Percentiles rank a stretch among this genome's conserved stretches.
Evolutionary conservation across 768 basidiomycete species (phyloP).

Genomic region (Pleurotus djamor): DNA sequence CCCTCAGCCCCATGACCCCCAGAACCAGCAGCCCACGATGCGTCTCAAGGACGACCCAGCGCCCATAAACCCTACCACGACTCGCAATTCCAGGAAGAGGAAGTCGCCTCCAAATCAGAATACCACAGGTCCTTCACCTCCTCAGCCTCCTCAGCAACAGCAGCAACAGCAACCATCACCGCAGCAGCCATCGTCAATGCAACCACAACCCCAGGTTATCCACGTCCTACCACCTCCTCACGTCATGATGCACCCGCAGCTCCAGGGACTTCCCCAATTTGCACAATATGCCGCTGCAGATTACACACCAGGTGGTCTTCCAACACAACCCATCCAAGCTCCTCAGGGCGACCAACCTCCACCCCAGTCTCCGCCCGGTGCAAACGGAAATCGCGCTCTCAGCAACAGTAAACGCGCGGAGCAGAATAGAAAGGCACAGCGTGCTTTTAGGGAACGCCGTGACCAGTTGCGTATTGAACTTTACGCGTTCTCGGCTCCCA

Average conservation of each 20-base stretch:
- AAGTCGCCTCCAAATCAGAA: slow-evolving; percentile 54
- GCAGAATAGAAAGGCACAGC: slow-evolving; percentile 92
- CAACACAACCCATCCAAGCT: slow-evolving; percentile 26
- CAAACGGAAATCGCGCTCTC: slow-evolving; percentile 49
- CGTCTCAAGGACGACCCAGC: slow-evolving; percentile 63
- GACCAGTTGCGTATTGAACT: slow-evolving; percentile 65
- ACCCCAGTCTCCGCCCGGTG: slow-evolving; percentile 24
- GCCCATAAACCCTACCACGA: slow-evolving; percentile 39
- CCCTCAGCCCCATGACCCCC: slow-evolving; percentile 18
- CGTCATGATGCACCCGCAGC: slow-evolving; percentile 44
- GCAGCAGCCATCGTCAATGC: slow-evolving; percentile 24
- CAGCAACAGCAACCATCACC: slow-evolving; percentile 28
- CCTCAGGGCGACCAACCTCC: slow-evolving; percentile 19
- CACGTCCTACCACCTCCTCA: slow-evolving; percentile 56
- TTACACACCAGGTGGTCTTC: slow-evolving; percentile 54
- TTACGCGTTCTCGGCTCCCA: slow-evolving; percentile 10
- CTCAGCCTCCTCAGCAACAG: slow-evolving; percentile 26
- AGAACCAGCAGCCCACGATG: slow-evolving; percentile 34
- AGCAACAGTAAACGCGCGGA: slow-evolving; percentile 88
- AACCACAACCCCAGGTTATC: slow-evolving; percentile 32
- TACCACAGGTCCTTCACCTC: slow-evolving; percentile 20
- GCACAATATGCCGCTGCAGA: slow-evolving; percentile 50
- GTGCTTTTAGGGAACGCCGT: slow-evolving; percentile 86
- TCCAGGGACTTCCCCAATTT: slow-evolving; percentile 43
- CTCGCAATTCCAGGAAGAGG: slow-evolving; percentile 58